A percentile compares a stretch with the other conserved stretches of the same genome.
These are phyloP conservation scores for Nakazawaea wickerhamii DNA, from an alignment of 805 yeast species.

Conservation along the genomic window DNA sequence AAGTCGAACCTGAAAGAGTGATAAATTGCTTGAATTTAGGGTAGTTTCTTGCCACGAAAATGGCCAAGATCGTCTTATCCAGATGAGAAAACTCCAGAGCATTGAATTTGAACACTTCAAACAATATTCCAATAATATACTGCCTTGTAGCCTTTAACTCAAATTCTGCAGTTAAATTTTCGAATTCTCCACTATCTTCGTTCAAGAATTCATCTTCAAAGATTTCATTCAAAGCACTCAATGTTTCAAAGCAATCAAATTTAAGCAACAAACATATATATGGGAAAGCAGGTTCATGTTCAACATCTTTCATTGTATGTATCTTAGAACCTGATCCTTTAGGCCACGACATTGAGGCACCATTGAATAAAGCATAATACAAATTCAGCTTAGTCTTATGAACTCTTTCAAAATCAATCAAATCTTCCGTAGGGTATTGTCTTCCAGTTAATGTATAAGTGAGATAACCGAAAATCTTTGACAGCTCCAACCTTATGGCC, in stretches of 20 bases:
- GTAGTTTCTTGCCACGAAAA: slow-evolving; percentile 74
- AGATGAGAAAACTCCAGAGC: slow-evolving; percentile 23
- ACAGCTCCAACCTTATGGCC: slow-evolving; percentile 7
- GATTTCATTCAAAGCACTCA: slow-evolving; percentile 70
- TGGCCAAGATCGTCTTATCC: slow-evolving; percentile 39
- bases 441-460: slow-evolving; percentile 70
- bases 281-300: slow-evolving; percentile 57
- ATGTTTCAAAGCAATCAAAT: slow-evolving; percentile 51
- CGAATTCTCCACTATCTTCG: slow-evolving; percentile 37
- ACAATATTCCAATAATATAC: slow-evolving; percentile 65
- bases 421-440: slow-evolving; percentile 68
- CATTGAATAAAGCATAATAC: slow-evolving; percentile 57
- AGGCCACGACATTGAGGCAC: slow-evolving; percentile 45
- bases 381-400: slow-evolving; percentile 42
- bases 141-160: slow-evolving; percentile 56
- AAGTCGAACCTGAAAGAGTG: slow-evolving; percentile 55
- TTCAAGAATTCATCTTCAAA: slow-evolving; percentile 77
- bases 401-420: slow-evolving; percentile 30
- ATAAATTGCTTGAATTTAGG: slow-evolving; percentile 85
- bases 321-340: slow-evolving; percentile 24
- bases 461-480: slow-evolving; percentile 50
- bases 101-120: slow-evolving; percentile 47
- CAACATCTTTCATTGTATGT: slow-evolving; percentile 26
- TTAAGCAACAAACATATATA: slow-evolving; percentile 55
- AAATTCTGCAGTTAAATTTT: slow-evolving; percentile 18